Evolutionary conservation across 352 stramenopile species (phyloP).

Genomic region (Poterioochromonas sp.): DNA sequence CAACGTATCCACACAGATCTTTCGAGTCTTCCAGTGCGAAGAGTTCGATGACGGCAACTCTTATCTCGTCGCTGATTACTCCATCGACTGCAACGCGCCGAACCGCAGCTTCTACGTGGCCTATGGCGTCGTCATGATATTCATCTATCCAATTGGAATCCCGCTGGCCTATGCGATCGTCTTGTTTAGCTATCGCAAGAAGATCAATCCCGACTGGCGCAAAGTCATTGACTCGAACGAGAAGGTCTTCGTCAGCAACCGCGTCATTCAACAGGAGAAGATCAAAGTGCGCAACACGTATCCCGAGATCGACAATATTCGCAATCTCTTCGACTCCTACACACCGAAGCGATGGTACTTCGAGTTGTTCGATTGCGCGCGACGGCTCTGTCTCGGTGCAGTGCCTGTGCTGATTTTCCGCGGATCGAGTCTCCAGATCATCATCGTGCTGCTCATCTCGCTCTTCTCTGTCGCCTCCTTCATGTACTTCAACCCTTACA

Average conservation of each 20-base stretch:
- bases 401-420: neutral
- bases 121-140: constrained; percentile 36
- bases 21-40: constrained; percentile 33
- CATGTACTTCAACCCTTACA: constrained; percentile 5
- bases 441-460: constrained; percentile 16
- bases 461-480: neutral
- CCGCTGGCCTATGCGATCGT: constrained; percentile 31
- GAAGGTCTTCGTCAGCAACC: constrained; percentile 17
- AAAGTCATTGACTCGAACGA: neutral
- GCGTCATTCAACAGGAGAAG: neutral
- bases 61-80: constrained; percentile 36
- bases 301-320: neutral
- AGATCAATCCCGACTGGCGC: constrained; percentile 26
- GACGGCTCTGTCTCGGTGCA: neutral
- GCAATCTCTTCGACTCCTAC: constrained; percentile 24
- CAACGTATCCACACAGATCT: constrained; percentile 23
- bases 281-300: constrained; percentile 25
- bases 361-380: constrained; percentile 29
- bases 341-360: constrained; percentile 20
- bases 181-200: constrained; percentile 13
- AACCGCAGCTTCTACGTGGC: constrained; percentile 2
- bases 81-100: constrained; percentile 6
- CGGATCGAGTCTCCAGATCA: neutral
- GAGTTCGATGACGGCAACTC: constrained; percentile 31
- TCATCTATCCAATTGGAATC: constrained; percentile 37